These are phyloP conservation scores for Mycena amicta DNA, from an alignment of 768 basidiomycete genomes.

Conservation along the genomic window DNA sequence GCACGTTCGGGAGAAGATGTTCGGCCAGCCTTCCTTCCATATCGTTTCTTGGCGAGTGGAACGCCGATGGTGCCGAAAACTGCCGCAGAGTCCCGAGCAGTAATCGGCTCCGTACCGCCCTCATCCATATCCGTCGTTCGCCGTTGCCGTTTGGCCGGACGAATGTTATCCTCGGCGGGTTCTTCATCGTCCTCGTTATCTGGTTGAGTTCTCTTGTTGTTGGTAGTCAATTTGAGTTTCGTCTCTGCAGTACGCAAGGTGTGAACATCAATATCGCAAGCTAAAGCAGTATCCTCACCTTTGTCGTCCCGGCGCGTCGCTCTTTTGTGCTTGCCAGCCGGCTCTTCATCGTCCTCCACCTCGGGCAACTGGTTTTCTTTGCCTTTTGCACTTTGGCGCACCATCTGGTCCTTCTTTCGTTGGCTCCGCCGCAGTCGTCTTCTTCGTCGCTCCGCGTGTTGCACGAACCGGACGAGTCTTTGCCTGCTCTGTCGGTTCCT, in stretches of 20 bases:
- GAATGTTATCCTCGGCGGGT: background rate
- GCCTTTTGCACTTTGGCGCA: background rate
- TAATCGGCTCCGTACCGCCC: conserved; percentile 1
- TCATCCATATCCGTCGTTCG: background rate
- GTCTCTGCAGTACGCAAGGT: background rate
- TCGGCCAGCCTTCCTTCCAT: conserved; percentile 34
- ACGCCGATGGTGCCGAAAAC: conserved; percentile 9
- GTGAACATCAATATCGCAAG: no score
- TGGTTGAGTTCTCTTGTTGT: conserved; percentile 4
- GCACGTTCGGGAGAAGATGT: conserved; percentile 31
- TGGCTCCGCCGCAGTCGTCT: background rate
- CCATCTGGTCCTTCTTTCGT: background rate
- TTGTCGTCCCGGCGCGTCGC: no score
- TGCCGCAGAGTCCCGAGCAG: conserved; percentile 6
- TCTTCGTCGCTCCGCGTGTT: conserved; percentile 13
- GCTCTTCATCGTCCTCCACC: background rate
- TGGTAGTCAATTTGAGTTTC: background rate
- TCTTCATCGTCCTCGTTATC: conserved; percentile 3
- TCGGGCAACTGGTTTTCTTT: background rate
- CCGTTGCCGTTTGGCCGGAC: conserved; percentile 15
- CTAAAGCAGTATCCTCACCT: no score
- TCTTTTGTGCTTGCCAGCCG: no score
- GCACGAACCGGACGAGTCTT: conserved; percentile 13
- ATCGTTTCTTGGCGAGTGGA: conserved; percentile 30
- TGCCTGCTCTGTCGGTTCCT: conserved; percentile 3